A percentile compares a stretch with the other conserved stretches of the same genome.
Conservation (phyloP, 352 stramenopile species). For the Phytophthora boehmeriae region DNA sequence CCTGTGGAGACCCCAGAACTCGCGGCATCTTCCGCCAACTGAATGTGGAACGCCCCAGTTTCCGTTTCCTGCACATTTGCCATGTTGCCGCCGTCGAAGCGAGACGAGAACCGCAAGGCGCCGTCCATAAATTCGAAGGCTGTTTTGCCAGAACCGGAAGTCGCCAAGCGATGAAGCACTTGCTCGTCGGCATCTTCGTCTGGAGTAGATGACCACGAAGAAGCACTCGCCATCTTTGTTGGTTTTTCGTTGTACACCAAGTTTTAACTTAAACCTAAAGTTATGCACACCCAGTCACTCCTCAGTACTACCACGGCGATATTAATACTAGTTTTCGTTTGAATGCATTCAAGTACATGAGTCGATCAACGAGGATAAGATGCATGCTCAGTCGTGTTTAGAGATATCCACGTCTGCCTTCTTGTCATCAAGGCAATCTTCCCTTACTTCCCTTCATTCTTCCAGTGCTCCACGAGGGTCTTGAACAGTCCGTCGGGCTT, state of each 20-base stretch:
- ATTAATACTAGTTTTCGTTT: too few species aligned
- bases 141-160: slow-evolving; percentile 40
- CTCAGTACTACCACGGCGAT: too few species aligned
- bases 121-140: slow-evolving; percentile 38
- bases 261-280: too few species aligned
- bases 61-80: slow-evolving; percentile 30
- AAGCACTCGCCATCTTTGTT: too few species aligned
- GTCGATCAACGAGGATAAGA: slow-evolving; percentile 4
- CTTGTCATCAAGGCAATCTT: background rate
- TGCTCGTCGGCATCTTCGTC: slow-evolving; percentile 9
- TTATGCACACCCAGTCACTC: too few species aligned
- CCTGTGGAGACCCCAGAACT: slow-evolving; percentile 51
- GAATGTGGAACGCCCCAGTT: slow-evolving; percentile 34
- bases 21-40: slow-evolving; percentile 48
- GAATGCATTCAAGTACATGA: too few species aligned
- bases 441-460: slow-evolving; percentile 53
- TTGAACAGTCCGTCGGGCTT: slow-evolving; percentile 50
- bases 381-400: slow-evolving; percentile 10
- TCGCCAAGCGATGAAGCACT: slow-evolving; percentile 20
- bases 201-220: too few species aligned
- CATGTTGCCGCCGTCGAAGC: slow-evolving; percentile 80
- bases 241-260: too few species aligned
- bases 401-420: background rate
- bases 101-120: slow-evolving; percentile 62
- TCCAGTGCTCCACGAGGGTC: slow-evolving; percentile 78